Evolutionary conservation across 768 basidiomycete genomes (phyloP), one percentile per base, ranked within the genome.

Genomic region (Leccinum sublutescens): DNA sequence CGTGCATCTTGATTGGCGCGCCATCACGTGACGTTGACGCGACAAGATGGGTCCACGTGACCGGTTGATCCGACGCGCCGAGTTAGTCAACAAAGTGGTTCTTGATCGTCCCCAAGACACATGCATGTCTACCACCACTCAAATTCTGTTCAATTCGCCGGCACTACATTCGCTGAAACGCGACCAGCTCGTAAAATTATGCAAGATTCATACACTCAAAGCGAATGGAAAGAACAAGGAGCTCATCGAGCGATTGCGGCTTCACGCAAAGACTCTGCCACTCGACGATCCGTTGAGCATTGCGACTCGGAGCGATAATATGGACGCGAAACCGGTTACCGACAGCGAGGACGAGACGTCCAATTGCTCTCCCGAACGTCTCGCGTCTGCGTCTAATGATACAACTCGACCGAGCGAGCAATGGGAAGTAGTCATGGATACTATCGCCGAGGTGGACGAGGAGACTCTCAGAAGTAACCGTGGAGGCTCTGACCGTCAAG

Each of bases 371-470:
- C 47, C 29, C 14, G 65, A 62, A 45, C 55, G 55, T n/a, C 52
- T 58, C 27, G 27, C 56, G 50, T 55, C 61, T 0, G 50, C 15
- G 11, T 50, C 62, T 61, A 19, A 50, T 62, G 57, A 71, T 40
- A 67, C 77, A 59, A 75, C 84, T 10, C 80, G 88, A 47, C 87
- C 88, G 0, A 89, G 89, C 66, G 88, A 90, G 65, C 86, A 88
- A 65, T 93, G 92, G 90, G 89, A 91, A 68, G 76, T 93, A 59
- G 83, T 92, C n/a, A 91, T 93, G 86, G 91, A 93, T 55, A 83
- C 84, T 59, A 92, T 89, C 38, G 77, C 82, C 53, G 90, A 92
- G 58, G 72, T 78, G 17, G 86, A 88, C 36, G 88, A 89, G 61
- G 69, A 68, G 40, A 62, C 67, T 5, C 67, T 74, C 15, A 66